Evolutionary conservation across 345 rosid species (phyloP).

Genomic region (Psidium friedrichsthalianum): DNA sequence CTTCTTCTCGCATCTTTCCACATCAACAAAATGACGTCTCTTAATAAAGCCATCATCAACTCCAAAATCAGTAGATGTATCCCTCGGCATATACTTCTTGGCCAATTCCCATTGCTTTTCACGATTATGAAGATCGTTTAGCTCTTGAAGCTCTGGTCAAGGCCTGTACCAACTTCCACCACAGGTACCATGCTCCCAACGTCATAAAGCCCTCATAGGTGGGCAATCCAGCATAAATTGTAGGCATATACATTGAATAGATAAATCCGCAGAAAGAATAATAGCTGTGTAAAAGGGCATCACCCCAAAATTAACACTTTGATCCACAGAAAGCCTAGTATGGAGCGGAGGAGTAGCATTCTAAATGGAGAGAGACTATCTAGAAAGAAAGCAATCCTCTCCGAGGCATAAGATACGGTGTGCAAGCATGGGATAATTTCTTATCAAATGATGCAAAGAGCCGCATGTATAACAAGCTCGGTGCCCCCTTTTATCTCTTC

Average conservation of each 20-base stretch:
- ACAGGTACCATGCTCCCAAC: slow-evolving; percentile 12
- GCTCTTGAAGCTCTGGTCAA: neutral
- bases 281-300: slow-evolving; percentile 16
- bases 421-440: slow-evolving; percentile 32
- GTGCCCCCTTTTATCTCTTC: slow-evolving; percentile 25
- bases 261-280: slow-evolving; percentile 13
- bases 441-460: slow-evolving; percentile 34
- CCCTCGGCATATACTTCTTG: slow-evolving; percentile 11
- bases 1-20: slow-evolving; percentile 8
- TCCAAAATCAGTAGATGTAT: neutral
- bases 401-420: slow-evolving; percentile 16
- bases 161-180: neutral
- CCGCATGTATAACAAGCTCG: slow-evolving; percentile 43
- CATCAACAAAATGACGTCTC: neutral
- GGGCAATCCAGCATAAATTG: slow-evolving; percentile 16
- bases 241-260: slow-evolving; percentile 12
- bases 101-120: slow-evolving; percentile 9
- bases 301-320: slow-evolving; percentile 17
- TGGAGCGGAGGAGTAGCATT: slow-evolving; percentile 13
- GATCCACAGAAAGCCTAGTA: slow-evolving; percentile 13
- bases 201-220: slow-evolving; percentile 16
- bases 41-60: slow-evolving; percentile 1
- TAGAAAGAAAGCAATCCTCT: slow-evolving; percentile 22
- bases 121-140: slow-evolving; percentile 6
- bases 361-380: slow-evolving; percentile 21